Percentiles rank a stretch among this genome's conserved stretches.
Conservation (phyloP, 1,284 basidiomycete species). For the Rhodotorula mucilaginosa region DNA sequence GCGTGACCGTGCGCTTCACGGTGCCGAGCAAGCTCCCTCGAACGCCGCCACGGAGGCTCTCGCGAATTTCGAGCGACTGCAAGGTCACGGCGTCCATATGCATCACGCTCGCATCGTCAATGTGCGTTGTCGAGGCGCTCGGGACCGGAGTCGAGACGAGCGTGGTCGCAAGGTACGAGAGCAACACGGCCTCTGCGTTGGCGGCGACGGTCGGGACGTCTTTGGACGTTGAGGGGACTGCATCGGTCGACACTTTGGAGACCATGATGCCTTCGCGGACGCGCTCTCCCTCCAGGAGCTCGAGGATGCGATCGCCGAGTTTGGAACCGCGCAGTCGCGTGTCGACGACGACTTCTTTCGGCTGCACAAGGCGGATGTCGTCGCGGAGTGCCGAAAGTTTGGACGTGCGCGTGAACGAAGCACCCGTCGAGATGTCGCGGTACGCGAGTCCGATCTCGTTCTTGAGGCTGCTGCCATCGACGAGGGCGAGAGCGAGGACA, state of each 20-base stretch:
- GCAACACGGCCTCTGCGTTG: constrained; percentile 34
- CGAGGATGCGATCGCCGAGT: constrained; percentile 20
- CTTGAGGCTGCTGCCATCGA: constrained; percentile 1
- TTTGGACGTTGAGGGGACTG: constrained; percentile 20
- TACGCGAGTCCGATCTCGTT: constrained; percentile 67
- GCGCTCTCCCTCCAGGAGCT: constrained; percentile 28
- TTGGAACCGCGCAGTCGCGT: constrained; percentile 46
- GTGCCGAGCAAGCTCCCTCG: constrained; percentile 74
- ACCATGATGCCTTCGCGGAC: constrained; percentile 58
- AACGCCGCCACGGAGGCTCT: constrained; percentile 66
- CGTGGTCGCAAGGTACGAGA: constrained; percentile 38
- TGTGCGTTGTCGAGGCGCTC: background rate
- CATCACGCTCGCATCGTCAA: constrained; percentile 34
- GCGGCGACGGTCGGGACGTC: background rate
- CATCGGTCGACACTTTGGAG: constrained; percentile 35
- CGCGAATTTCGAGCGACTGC: constrained; percentile 80
- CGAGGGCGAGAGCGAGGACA: constrained; percentile 65
- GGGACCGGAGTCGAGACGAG: constrained; percentile 32
- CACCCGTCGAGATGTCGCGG: constrained; percentile 93
- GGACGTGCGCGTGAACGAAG: constrained; percentile 74
- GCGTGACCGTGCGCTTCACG: constrained; percentile 75
- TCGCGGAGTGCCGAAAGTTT: constrained; percentile 64
- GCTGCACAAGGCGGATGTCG: constrained; percentile 76
- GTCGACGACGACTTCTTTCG: constrained; percentile 76
- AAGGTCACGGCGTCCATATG: constrained; percentile 58